Base-by-base conservation (phyloP, 345 rosid genomes). In the Salix caprea region DNA sequence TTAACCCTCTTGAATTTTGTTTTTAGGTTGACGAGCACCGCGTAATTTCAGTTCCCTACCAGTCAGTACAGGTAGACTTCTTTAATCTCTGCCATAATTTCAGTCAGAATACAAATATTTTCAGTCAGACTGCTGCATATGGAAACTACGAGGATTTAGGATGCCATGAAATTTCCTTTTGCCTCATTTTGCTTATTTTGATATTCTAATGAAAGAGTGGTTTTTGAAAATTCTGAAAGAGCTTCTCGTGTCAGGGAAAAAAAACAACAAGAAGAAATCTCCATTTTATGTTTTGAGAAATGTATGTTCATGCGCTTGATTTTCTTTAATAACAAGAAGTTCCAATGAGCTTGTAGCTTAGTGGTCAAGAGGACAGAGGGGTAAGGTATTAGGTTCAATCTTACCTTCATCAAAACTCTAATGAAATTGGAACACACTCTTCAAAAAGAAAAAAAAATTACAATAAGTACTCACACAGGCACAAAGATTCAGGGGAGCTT, bases 11-110 rank as follows among this genome's bases (percentile, higher is more conserved):
- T 82, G 77, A 70, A 34, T 75, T 78, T 78, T 67, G 21, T 77
- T 89, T 83, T 67, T 84, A 94, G 97, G 96, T 95, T 84, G 99
- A 89, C 26, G 96, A 93, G 79, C 94, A 91, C 69, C 81, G 97
- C 50, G 78, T 95, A 61, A 76, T 84, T 72, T 80, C 99, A 39
- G 86, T 90, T 84, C 89, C 94, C 72, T 95, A 90, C 85, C 77
- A 86, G 79, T 87, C 90, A 39, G 97, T 93, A 70, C 89, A 91
- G 97, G 99, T 93, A 36, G 88, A 61, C 73, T 42, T 6, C 4
- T 50, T 68, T 65, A 50, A 26, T 40, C 6, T 34, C 7, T 16
- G 37, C 37, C 40, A 67, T 30, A 58, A 40, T 16, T 37, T 13
- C 3, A 39, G 36, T 52, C 16, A 10, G 18, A 40, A n/a, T 50